Base-by-base conservation (phyloP, 495 filamentous ascomycete species). In the Lophiotrema nucula region DNA sequence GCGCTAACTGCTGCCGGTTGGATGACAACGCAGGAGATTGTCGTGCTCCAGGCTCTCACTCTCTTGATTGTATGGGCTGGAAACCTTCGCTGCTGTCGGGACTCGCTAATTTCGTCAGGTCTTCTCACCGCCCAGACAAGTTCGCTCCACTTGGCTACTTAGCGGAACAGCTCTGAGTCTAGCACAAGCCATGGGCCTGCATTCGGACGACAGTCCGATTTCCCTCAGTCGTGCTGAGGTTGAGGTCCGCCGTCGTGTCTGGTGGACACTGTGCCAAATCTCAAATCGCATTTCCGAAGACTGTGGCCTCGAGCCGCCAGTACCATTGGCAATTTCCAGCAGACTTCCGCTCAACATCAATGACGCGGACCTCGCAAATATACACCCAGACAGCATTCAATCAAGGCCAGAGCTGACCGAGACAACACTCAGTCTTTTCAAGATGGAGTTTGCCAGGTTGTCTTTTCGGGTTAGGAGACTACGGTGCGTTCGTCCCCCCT, bases 131-230 rank as follows among this genome's bases (percentile, higher is more conserved):
- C 23, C n/a, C 28, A 49, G 52, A 15, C n/a, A 49, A 21, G 12
- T 45, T 23, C 58, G 51, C 38, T 56, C 38, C 6, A 55, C 51
- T 19, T 62, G 58, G 58, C 50, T 56, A 13, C 2, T 62, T 4
- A 62, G 26, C 47, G 58, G 58, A 3, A 62, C 52, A 8, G 45
- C 51, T 19, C 31, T 56, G 18, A 25, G 58, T 22, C 12, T 49
- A 11, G 58, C 58, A 13, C 58, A 62, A 42, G 31, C 33, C 8
- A 62, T 62, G 51, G 58, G 58, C 10, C 18, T 62, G 37, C 58
- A 62, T 45, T 56, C 51, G 4, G 57, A 60, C 23, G 45, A 25
- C 27, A 8, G 44, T 8, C 37, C 44, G 8, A 42, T 44, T 25
- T 21, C 6, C 38, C 26, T 56, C 15, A 26, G 24, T 28, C 15